Evolutionary conservation across 2,329 filamentous ascomycete genomes (phyloP), one percentile per base, ranked within the genome.

Genomic region (Endocalyx cinctus): DNA sequence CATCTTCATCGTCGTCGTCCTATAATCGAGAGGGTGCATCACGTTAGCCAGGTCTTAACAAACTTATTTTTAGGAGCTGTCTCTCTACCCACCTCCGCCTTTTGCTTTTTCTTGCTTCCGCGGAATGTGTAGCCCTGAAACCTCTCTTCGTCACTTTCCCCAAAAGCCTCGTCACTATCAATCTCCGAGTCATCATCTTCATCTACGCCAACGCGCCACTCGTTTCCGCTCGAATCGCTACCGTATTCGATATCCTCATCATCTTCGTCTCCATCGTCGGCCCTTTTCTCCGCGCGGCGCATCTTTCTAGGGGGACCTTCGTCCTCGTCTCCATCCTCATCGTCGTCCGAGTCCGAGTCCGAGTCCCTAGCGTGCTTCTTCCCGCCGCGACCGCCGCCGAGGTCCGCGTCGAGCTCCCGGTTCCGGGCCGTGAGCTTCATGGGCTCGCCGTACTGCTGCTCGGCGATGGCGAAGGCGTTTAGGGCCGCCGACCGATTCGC

Each of bases 191-290:
- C 77, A 14, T 79, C 71, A 23, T 79, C 76, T 19, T 72, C 72
- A 15, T 66, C 68, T 5, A 77, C 68, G 17, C 89, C 88, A 31
- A 94, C 69, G 31, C 74, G 81, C 87, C 87, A 95, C 52, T 85
- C 79, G 50, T 94, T 85, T 15, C 87, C 88, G 40, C 89, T 85
- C 40, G 83, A 87, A 53, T 95, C 89, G 47, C 82, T 89, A 8
- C 85, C 86, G 43, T 82, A 79, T 37, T 89, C 84, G 12, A 77
- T 69, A 27, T 72, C 71, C 13, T 75, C 73, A 49, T 78, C 69
- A 5, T 74, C 67, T 5, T 62, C 66, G 5, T 16, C 16, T 4
- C 42, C 35, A 5, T 68, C 62, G 25, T 64, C 62, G 12, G 59
- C 60, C n/a, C n/a, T n/a, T n/a, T n/a, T n/a, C n/a, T n/a, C n/a